Base-by-base conservation (phyloP, 805 yeast genomes). In the Yarrowia sp. region DNA sequence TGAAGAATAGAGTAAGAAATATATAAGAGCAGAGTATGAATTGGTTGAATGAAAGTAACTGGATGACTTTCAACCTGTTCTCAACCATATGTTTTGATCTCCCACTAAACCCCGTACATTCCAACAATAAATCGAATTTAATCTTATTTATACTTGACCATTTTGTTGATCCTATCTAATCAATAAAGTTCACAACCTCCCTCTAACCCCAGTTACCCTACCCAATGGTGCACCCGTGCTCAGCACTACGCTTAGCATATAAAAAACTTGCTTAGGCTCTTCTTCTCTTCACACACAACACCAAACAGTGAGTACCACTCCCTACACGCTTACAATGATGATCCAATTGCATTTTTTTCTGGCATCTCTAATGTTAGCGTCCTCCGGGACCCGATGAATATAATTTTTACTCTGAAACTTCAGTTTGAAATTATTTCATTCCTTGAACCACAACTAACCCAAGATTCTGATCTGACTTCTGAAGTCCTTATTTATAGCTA, bases 281-380 rank as follows among this genome's bases (percentile, higher is more conserved):
- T 12, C 32, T 43, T 32, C 14, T 41, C 51, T 43, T 24, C 24
- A 41, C 63, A 30, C 63, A 41, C 63, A 41, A 16, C 51, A 41
- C 32, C 49, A 22, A 41, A 58, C 36, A 30, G 63, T 58, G 51
- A 58, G 63, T 58, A 58, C 38, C 30, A 17, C 28, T 7, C 49
- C n/a, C 40, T 19, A 58, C 30, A 36, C 61, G 61, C 61, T 36
- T 62, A 30, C 66, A 43, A 46, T 64, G 66, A 64, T 64, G 66
- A 64, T 56, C 54, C 64, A 54, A 62, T 44, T 64, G 44, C 46
- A 40, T 66, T 67, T 58, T 41, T 70, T 69, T 70, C 72, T 70
- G 72, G 72, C 72, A 70, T 70, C 72, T 70, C 72, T 70, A 70
- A 69, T 70, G 71, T 71, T 70, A 70, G 72, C 64, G 71, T 43